Evolutionary conservation across 805 yeast species (phyloP).

Genomic region (Wickerhamomyces pijperi): DNA sequence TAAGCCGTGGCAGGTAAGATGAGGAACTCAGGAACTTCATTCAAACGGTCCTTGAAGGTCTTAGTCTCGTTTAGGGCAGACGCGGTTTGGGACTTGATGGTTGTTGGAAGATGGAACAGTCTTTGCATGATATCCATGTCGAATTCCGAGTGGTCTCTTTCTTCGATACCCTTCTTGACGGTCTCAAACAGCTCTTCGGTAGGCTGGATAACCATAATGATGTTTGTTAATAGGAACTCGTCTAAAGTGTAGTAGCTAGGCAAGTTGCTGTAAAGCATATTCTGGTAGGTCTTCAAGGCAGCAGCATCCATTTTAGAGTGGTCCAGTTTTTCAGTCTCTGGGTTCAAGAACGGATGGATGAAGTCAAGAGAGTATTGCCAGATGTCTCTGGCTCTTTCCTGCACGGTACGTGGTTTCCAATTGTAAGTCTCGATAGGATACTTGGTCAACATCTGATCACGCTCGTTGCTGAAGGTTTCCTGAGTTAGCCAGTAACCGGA

Average conservation of each 20-base stretch:
- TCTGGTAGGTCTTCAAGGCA: conserved; percentile 9
- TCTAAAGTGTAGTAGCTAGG: conserved; percentile 24
- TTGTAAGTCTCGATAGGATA: conserved; percentile 12
- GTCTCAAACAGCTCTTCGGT: conserved; percentile 14
- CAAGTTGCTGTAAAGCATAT: conserved; percentile 25
- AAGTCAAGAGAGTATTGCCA: conserved; percentile 1
- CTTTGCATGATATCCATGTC: conserved; percentile 44
- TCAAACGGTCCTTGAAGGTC: conserved; percentile 5
- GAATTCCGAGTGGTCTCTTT: conserved; percentile 26
- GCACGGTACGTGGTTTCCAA: conserved; percentile 14
- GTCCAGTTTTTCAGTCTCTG: background rate
- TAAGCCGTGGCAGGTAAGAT: conserved; percentile 41
- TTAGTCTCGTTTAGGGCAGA: background rate
- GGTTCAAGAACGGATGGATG: conserved; percentile 3
- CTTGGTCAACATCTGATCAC: conserved; percentile 9
- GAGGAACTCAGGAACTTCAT: conserved; percentile 16
- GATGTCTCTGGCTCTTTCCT: conserved; percentile 11
- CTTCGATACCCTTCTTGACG: conserved; percentile 13
- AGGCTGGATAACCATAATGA: conserved; percentile 52
- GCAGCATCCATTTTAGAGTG: background rate
- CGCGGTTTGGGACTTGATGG: conserved; percentile 4
- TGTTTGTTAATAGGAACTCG: conserved; percentile 25
- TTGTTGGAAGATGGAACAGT: conserved; percentile 10
- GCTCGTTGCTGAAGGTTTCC: conserved; percentile 15
- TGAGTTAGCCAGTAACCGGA: conserved; percentile 29